Base-by-base conservation (phyloP, 2,329 filamentous ascomycete genomes). In the Zelopaecilomyces penicillatus region DNA sequence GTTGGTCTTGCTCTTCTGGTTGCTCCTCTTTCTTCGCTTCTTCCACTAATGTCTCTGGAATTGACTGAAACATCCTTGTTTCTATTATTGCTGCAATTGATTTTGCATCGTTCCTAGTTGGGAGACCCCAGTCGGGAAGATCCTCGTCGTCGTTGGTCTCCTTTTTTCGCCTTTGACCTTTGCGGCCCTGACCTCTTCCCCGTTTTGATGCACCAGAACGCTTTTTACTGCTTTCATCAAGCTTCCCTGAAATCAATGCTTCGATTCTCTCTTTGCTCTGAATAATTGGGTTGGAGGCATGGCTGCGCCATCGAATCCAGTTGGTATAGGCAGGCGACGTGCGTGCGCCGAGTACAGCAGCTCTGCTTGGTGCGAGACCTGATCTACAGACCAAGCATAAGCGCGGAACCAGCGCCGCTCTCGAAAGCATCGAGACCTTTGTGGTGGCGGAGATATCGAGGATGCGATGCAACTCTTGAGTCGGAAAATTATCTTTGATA, bases 341-440 rank as follows among this genome's bases (percentile, higher is more conserved):
- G 41, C 28, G 31, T 4, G 3, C 9, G 36, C 31, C 30, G 19
- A 45, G 31, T 12, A 19, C 19, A 19, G 32, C 30, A 11, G 30
- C 33, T 36, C 37, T 45, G 19, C 39, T 39, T 35, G 35, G 40
- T 27, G 51, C 43, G 12, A 66, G 45, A 44, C 60, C 55, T 26
- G 55, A 51, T 37, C 60, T 59, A 49, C 65, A 67, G 54, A 54
- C 54, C 39, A 59, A 52, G 49, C 63, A 65, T 31, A 65, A 54
- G 33, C 57, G 61, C 57, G 62, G 57, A 48, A 58, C 54, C 42
- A 56, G 52, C 6, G 48, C 53, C 46, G 58, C 58, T 50, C 60
- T 61, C 19, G 63, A 59, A 50, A 67, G 54, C 66, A 69, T 69
- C 47, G 55, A 54, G 41, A 43, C 19, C 19, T 19, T 19, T 19